A percentile compares a stretch with the other conserved stretches of the same genome.
Conservation (phyloP, 768 basidiomycete genomes). For the Tricholoma sp. region DNA sequence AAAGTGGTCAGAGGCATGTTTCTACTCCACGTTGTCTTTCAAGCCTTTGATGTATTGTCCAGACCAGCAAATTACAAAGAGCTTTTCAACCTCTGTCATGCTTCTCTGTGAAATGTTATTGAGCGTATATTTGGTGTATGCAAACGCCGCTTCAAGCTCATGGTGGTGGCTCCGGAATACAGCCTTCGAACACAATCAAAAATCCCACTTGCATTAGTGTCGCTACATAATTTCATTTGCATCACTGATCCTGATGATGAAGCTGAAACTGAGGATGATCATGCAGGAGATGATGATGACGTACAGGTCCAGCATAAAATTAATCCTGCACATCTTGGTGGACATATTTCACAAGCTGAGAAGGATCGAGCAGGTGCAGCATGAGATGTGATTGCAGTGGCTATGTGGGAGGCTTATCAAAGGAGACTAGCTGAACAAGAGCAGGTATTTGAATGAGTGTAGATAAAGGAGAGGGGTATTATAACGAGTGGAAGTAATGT, state of each 20-base stretch:
- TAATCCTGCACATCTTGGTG: constrained; percentile 5
- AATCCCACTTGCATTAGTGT: constrained; percentile 17
- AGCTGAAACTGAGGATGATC: constrained; percentile 3
- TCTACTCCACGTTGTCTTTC: too few relatives aligned
- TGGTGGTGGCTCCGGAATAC: constrained; percentile 11
- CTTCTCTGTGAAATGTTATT: constrained; percentile 32
- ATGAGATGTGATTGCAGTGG: constrained; percentile 19
- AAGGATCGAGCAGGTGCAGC: constrained; percentile 10
- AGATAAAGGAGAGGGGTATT: too few relatives aligned
- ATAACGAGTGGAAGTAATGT: background rate
- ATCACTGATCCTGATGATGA: constrained; percentile 16
- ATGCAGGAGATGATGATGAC: background rate
- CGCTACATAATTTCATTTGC: constrained; percentile 24
- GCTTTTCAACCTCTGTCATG: constrained; percentile 37
- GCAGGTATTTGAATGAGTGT: too few relatives aligned
- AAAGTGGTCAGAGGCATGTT: constrained; percentile 2
- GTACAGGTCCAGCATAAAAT: background rate
- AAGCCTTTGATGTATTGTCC: constrained; percentile 6
- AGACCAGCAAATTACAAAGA: constrained; percentile 33
- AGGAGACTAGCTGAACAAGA: background rate
- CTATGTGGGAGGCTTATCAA: constrained; percentile 22
- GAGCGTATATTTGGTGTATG: constrained; percentile 26
- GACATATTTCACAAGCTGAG: constrained; percentile 14
- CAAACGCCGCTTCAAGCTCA: constrained; percentile 17
- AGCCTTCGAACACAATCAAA: constrained; percentile 15